Percentiles rank a stretch among this genome's conserved stretches.
Evolutionary conservation across 2,329 filamentous ascomycete genomes (phyloP).

Genomic region (Ophiosphaerella korrae): DNA sequence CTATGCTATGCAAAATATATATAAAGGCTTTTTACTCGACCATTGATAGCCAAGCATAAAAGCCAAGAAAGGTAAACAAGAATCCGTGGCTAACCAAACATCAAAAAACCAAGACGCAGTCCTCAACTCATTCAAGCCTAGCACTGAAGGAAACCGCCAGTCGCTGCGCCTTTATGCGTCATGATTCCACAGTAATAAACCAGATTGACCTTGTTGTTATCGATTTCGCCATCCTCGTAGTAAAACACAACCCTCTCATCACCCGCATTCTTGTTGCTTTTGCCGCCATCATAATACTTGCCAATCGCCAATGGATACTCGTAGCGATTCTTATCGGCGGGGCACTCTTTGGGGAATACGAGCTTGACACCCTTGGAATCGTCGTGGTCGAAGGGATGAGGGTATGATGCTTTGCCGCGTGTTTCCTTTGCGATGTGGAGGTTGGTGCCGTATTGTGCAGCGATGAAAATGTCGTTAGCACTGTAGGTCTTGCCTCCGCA

Average conservation of each 20-base stretch:
- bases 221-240: not conserved
- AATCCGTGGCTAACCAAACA: too few species aligned
- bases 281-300: not conserved
- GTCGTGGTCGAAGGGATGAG: not conserved
- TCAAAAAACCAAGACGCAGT: too few species aligned
- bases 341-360: not conserved
- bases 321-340: not conserved
- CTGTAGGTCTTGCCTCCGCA: not conserved
- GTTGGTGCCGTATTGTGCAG: not conserved
- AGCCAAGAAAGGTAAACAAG: too few species aligned
- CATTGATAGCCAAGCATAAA: too few species aligned
- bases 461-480: not conserved
- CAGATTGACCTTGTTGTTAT: not conserved
- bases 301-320: not conserved
- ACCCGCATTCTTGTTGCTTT: not conserved
- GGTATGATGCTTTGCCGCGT: not conserved
- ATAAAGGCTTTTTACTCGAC: too few species aligned
- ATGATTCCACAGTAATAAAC: not conserved
- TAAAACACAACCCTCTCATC: not conserved
- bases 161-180: not conserved
- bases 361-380: not conserved
- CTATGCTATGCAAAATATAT: too few species aligned
- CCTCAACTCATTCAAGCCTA: too few species aligned
- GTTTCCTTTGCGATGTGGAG: not conserved
- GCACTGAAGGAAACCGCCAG: not conserved